Evolutionary conservation across 352 stramenopile genomes (phyloP).

Genomic region (Phytophthora citrophthora): DNA sequence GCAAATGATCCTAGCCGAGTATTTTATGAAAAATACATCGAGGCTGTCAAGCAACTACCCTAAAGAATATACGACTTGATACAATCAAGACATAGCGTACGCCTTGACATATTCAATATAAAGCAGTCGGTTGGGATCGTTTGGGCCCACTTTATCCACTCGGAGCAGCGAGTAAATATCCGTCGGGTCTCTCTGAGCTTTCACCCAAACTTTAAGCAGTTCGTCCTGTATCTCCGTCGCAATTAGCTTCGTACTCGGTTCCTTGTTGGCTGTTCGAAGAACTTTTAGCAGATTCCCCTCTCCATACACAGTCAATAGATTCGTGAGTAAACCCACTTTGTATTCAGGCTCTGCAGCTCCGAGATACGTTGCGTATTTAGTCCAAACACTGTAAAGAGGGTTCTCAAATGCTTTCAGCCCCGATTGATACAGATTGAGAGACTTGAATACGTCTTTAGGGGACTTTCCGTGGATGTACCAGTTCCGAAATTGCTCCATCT

Average conservation of each 20-base stretch:
- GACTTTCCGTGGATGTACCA: slow-evolving; percentile 3
- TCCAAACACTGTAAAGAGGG: slow-evolving; percentile 14
- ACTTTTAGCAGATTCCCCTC: slow-evolving; percentile 13
- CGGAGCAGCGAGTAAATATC: neutral
- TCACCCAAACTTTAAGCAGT: slow-evolving; percentile 1
- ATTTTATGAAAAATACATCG: slow-evolving; percentile 11
- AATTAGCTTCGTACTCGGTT: slow-evolving; percentile 6
- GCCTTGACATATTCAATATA: slow-evolving; percentile 7
- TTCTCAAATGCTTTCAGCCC: neutral
- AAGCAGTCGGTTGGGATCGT: slow-evolving; percentile 5
- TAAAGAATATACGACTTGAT: neutral
- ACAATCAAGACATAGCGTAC: neutral
- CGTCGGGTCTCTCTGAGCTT: neutral
- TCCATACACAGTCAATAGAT: slow-evolving; percentile 3
- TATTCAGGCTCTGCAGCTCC: neutral
- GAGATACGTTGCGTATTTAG: slow-evolving; percentile 9
- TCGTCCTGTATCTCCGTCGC: slow-evolving; percentile 6
- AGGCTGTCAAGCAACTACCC: neutral
- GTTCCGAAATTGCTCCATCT: slow-evolving; percentile 9
- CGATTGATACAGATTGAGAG: slow-evolving; percentile 5
- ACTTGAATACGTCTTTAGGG: slow-evolving; percentile 3
- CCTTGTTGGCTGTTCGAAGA: neutral
- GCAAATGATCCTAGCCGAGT: neutral
- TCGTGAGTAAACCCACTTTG: slow-evolving; percentile 5
- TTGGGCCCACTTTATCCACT: neutral